Conservation (phyloP, 371 early-diverging fungal genomes). For the Nematocida displodere region DNA sequence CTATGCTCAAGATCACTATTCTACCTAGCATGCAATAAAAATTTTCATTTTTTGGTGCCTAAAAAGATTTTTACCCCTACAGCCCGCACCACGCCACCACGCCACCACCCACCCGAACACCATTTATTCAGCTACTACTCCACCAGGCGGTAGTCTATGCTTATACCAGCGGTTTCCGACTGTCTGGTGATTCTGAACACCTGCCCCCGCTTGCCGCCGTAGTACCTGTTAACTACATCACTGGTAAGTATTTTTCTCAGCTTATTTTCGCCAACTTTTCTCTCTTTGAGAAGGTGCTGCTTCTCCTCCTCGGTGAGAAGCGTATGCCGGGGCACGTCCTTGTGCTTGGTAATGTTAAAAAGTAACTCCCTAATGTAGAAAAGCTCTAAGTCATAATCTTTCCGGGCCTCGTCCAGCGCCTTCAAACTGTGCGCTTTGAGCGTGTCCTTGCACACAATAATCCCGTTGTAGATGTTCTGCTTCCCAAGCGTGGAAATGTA, state of each 20-base stretch:
- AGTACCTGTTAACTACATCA: slow-evolving; percentile 91
- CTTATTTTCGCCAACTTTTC: slow-evolving; percentile 84
- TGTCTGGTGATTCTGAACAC: slow-evolving; percentile 88
- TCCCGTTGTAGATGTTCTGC: slow-evolving; percentile 57
- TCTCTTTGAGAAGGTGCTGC: slow-evolving; percentile 75
- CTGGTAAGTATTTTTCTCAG: slow-evolving; percentile 80
- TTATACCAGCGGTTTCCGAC: slow-evolving; percentile 89
- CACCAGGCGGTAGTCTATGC: slow-evolving; percentile 77
- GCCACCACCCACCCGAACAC: not conserved
- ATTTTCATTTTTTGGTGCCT: too few relatives aligned
- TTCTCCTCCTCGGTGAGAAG: slow-evolving; percentile 82
- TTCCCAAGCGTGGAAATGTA: slow-evolving; percentile 50
- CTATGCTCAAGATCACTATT: too few relatives aligned
- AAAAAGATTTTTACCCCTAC: too few relatives aligned
- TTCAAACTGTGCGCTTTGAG: slow-evolving; percentile 53
- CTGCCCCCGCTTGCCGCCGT: slow-evolving; percentile 86
- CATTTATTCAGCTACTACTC: slow-evolving; percentile 4
- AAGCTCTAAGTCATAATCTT: slow-evolving; percentile 77
- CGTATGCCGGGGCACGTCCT: slow-evolving; percentile 85
- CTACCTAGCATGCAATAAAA: too few relatives aligned
- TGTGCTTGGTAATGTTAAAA: slow-evolving; percentile 93
- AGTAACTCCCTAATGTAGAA: slow-evolving; percentile 87
- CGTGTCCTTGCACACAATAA: slow-evolving; percentile 58
- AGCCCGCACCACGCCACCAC: not conserved
- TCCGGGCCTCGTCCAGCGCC: slow-evolving; percentile 39